Conservation (phyloP, 2,329 filamentous ascomycete genomes). For the Colletotrichum viniferum region DNA sequence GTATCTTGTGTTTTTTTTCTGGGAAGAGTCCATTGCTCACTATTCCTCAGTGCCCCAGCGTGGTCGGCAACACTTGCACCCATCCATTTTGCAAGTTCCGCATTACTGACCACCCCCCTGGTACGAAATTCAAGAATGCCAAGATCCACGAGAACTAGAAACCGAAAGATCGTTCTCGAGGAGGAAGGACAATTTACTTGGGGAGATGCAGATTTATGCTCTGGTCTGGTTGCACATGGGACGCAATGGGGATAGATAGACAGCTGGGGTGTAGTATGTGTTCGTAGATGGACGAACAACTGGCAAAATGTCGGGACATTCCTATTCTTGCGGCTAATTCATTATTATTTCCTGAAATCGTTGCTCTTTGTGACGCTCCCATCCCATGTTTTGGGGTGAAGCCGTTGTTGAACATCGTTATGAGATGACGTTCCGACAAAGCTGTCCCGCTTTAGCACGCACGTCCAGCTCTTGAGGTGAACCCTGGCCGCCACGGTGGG, state of each 20-base stretch:
- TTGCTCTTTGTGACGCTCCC: neutral
- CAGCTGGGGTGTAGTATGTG: neutral
- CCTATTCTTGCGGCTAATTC: neutral
- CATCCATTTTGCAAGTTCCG: conserved; percentile 62
- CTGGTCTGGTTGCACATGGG: neutral
- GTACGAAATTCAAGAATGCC: conserved; percentile 53
- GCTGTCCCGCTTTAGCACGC: neutral
- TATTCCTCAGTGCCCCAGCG: conserved; percentile 53
- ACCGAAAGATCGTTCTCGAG: neutral
- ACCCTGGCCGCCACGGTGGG: neutral
- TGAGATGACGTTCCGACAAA: neutral
- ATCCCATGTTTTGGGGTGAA: neutral
- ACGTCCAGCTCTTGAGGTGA: neutral
- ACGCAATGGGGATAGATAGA: neutral
- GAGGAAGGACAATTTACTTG: neutral
- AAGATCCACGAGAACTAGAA: conserved; percentile 36
- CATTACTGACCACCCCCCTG: conserved; percentile 58
- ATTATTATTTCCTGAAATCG: neutral
- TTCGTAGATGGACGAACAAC: neutral
- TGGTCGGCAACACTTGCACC: conserved; percentile 53
- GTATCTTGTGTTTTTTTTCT: neutral
- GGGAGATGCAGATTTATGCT: neutral
- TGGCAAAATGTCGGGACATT: neutral
- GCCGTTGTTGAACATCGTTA: neutral
- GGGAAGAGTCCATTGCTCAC: neutral